Conservation (phyloP, 805 yeast genomes). For the Phaffomyces thermotolerans region DNA sequence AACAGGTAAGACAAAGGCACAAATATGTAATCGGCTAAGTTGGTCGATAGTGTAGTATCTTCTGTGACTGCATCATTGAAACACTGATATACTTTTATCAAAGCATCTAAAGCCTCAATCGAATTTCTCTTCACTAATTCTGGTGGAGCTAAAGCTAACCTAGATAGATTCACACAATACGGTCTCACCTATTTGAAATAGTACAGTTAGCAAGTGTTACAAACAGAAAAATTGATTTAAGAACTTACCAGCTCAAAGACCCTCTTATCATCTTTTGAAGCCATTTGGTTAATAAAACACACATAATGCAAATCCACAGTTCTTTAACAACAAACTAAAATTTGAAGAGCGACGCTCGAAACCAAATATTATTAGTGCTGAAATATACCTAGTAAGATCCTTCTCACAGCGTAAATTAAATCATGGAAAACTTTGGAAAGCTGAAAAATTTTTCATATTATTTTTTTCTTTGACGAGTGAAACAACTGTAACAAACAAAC, state of each 20-base stretch:
- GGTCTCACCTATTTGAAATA: conserved; percentile 27
- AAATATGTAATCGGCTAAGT: conserved; percentile 54
- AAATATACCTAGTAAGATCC: background rate
- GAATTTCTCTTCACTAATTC: conserved; percentile 29
- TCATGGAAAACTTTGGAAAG: background rate
- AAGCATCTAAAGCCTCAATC: conserved; percentile 23
- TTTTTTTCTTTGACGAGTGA: too few relatives aligned
- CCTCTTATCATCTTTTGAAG: conserved; percentile 10
- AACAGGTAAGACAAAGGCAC: conserved; percentile 51
- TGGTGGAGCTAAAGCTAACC: conserved; percentile 34
- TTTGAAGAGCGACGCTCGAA: background rate
- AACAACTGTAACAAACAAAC: too few relatives aligned
- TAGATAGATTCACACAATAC: conserved; percentile 37
- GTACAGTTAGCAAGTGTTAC: conserved; percentile 6
- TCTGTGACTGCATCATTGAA: conserved; percentile 14
- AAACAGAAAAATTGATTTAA: too few relatives aligned
- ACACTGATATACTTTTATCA: conserved; percentile 27
- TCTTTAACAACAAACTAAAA: too few relatives aligned
- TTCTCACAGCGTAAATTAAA: too few relatives aligned
- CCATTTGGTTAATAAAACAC: conserved; percentile 2
- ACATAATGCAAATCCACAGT: too few relatives aligned
- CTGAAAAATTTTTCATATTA: background rate
- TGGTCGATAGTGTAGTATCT: conserved; percentile 24
- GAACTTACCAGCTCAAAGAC: conserved; percentile 15
- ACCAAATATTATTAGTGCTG: background rate